Base-by-base conservation (phyloP, 225 moss, liverwort and hornwort species). In the Ulota crispa region DNA sequence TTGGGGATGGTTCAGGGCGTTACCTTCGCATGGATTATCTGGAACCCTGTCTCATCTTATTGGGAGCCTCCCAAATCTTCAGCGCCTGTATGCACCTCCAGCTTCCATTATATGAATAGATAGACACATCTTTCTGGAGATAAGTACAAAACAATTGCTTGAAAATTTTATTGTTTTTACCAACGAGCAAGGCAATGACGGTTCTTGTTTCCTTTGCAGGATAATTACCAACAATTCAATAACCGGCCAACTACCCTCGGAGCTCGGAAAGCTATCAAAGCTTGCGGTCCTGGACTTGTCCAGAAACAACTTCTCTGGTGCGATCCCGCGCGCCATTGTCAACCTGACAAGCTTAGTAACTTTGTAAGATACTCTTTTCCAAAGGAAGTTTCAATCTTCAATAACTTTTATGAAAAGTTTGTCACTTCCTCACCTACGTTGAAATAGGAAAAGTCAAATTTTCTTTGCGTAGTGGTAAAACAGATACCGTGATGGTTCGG, bases 281-380 rank as follows among this genome's bases (percentile, higher is more conserved):
- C 91, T 97, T 32, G 84, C 81, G 36, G 87, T 89, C 30, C 81
- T 97, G 80, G 97, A 94, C 82, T 84, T 97, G 76, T 93, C 95
- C 45, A 87, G 89, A 71, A 97, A 97, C 75, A 84, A 52, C 16
- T 91, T 97, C 83, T 76, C 63, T 21, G 95, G 97, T 66, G 89
- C 78, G 78, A 93, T 97, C 59, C 94, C 97, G 18, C 76, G 82
- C 30, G 73, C 91, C 30, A 77, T 97, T 6, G 85, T 85, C 56
- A 80, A 90, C 70, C 83, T 97, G 70, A 73, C 83, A 47, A 88
- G 57, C 84, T 89, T 92, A 71, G 63, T 79, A n/a, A 86, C 91
- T 56, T 83, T 97, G 94, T 96, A 90, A 92, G 91, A 76, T 78
- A 72, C 73, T 54, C 79, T 72, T 36, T 39, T 76, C 78, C 81